phyloP scores from a whole-genome alignment of 495 filamentous ascomycete genomes.

The Cercophora newfieldiana region DNA sequence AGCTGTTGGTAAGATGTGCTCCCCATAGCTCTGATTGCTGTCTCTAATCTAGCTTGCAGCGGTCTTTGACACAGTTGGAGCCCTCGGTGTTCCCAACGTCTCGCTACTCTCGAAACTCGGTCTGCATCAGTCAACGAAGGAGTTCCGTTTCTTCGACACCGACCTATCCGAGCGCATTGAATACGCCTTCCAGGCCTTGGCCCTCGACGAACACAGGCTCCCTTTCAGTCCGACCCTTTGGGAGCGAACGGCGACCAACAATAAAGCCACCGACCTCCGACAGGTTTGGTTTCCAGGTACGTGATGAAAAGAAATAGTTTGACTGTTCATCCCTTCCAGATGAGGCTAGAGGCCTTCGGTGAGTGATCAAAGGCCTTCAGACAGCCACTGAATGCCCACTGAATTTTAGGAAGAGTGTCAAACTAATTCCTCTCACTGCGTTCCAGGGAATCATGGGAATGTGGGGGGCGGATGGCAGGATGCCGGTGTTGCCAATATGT shows the following conservation, averaged over 20 bases:
- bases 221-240: constrained; percentile 68
- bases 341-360: too few species aligned
- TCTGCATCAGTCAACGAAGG: constrained; percentile 49
- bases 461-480: constrained; percentile 58
- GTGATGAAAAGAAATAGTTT: too few species aligned
- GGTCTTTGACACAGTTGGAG: constrained; percentile 65
- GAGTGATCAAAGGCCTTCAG: too few species aligned
- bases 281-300: constrained; percentile 78
- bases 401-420: too few species aligned
- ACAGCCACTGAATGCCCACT: too few species aligned
- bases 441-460: constrained; percentile 68
- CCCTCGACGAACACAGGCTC: constrained; percentile 65
- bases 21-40: neutral
- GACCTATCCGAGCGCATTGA: constrained; percentile 57
- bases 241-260: constrained; percentile 43
- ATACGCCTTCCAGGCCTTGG: constrained; percentile 73
- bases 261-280: constrained; percentile 53
- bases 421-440: too few species aligned
- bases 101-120: constrained; percentile 40
- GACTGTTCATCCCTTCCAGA: too few species aligned
- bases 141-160: constrained; percentile 63
- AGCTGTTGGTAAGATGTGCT: constrained; percentile 39
- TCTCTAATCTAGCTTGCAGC: constrained; percentile 1
- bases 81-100: constrained; percentile 51
- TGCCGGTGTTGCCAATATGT: constrained; percentile 58